Conservation (phyloP, 2,329 filamentous ascomycete species). For the Xylaria multiplex region DNA sequence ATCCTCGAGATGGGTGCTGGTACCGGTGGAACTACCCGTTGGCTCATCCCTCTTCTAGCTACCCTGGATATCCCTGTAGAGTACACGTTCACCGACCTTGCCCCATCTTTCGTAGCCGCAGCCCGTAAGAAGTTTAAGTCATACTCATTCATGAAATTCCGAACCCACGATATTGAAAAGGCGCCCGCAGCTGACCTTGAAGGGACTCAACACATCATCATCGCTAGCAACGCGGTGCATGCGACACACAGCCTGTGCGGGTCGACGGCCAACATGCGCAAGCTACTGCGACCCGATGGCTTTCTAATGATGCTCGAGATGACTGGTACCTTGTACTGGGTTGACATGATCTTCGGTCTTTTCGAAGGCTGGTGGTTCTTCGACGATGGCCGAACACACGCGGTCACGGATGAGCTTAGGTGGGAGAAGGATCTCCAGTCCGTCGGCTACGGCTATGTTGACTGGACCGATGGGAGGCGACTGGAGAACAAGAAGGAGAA, state of each 20-base stretch:
- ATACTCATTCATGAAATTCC: conserved; percentile 46
- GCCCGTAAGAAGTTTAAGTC: conserved; percentile 44
- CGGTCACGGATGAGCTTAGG: conserved; percentile 31
- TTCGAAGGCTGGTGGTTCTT: conserved; percentile 55
- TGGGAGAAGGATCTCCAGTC: conserved; percentile 45
- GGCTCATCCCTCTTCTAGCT: conserved; percentile 46
- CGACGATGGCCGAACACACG: conserved; percentile 47
- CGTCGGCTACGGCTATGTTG: conserved; percentile 46
- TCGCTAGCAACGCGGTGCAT: conserved; percentile 49
- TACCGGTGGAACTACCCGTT: conserved; percentile 46
- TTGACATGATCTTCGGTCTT: conserved; percentile 52
- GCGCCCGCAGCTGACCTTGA: conserved; percentile 39
- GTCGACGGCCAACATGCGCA: conserved; percentile 45
- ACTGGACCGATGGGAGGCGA: conserved; percentile 46
- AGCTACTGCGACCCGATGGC: conserved; percentile 48
- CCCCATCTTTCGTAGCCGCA: conserved; percentile 47
- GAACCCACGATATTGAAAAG: conserved; percentile 47
- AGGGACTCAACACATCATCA: conserved; percentile 48
- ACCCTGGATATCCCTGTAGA: conserved; percentile 44
- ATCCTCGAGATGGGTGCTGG: conserved; percentile 34
- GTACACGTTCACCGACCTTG: conserved; percentile 56
- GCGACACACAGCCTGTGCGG: conserved; percentile 47
- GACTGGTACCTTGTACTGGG: conserved; percentile 46
- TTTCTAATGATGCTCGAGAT: conserved; percentile 51
- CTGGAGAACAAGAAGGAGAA: conserved; percentile 45